These are phyloP conservation scores for Mycena floridula DNA, from an alignment of 768 basidiomycete species.

Conservation along the genomic window DNA sequence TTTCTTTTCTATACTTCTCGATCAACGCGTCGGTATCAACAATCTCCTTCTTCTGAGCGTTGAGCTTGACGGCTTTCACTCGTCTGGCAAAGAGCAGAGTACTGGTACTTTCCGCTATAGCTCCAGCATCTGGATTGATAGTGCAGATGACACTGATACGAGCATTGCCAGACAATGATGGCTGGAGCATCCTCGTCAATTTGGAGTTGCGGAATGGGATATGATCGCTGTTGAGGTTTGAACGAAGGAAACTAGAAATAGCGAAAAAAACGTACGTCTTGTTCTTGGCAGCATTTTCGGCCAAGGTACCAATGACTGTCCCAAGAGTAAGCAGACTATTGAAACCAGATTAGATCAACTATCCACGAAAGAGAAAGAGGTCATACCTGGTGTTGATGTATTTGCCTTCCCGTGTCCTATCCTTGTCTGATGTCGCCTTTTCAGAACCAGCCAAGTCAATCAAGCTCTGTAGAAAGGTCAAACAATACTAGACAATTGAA, in stretches of 20 bases:
- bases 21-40: slow-evolving; percentile 92
- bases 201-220: slow-evolving; percentile 96
- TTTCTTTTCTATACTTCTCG: slow-evolving; percentile 91
- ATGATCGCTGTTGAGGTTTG: slow-evolving; percentile 64
- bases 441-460: slow-evolving; percentile 98
- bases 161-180: slow-evolving; percentile 91
- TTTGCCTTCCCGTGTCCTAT: slow-evolving; percentile 91
- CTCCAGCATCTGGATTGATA: slow-evolving; percentile 77
- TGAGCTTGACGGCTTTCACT: slow-evolving; percentile 85
- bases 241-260: not conserved
- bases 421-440: slow-evolving; percentile 92
- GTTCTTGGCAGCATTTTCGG: slow-evolving; percentile 76
- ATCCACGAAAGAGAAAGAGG: not conserved
- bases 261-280: slow-evolving; percentile 44
- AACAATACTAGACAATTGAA: no score
- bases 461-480: slow-evolving; percentile 75
- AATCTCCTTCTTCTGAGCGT: slow-evolving; percentile 90
- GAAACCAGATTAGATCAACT: slow-evolving; percentile 1
- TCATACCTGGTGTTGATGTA: slow-evolving; percentile 87
- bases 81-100: slow-evolving; percentile 89
- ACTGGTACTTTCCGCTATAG: slow-evolving; percentile 79
- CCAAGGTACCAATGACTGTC: slow-evolving; percentile 85
- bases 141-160: slow-evolving; percentile 96
- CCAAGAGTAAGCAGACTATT: slow-evolving; percentile 87
- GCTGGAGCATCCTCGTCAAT: slow-evolving; percentile 89